Conservation (phyloP, 2,329 filamentous ascomycete species). For the Zopfia rhizophila region DNA sequence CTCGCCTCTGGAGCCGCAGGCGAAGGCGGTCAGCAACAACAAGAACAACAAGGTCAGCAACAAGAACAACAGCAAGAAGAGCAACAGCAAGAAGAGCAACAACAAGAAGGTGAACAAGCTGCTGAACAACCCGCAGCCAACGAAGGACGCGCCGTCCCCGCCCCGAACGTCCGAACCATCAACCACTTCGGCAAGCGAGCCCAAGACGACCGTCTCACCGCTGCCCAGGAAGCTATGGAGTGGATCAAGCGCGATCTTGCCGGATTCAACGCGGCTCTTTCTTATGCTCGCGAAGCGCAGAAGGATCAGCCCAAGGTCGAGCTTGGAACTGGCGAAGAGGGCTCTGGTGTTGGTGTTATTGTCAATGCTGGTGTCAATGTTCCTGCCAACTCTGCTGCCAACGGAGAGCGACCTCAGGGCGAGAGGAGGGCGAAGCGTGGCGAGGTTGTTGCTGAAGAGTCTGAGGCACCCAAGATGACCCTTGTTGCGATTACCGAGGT, state of each 20-base stretch:
- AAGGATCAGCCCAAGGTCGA: constrained; percentile 60
- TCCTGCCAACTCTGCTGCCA: constrained; percentile 49
- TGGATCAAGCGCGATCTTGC: constrained; percentile 60
- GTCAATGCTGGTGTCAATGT: constrained; percentile 53
- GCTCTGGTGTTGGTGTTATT: constrained; percentile 54
- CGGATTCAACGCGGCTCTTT: constrained; percentile 61
- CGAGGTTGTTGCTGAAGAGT: constrained; percentile 43
- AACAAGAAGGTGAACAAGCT: constrained; percentile 13
- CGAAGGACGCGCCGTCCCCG: constrained; percentile 27
- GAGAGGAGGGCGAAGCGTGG: constrained; percentile 35
- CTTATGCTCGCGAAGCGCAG: constrained; percentile 59
- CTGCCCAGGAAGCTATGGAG: constrained; percentile 44
- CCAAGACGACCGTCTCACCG: constrained; percentile 37
- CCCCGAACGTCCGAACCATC: constrained; percentile 38
- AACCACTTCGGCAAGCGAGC: constrained; percentile 39
- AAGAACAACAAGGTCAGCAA: constrained; percentile 30
- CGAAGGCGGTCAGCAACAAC: constrained; percentile 28
- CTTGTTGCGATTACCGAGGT: constrained; percentile 53
- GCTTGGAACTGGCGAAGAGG: constrained; percentile 58
- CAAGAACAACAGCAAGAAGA: constrained; percentile 25
- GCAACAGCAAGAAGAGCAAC: constrained; percentile 27
- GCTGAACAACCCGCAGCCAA: constrained; percentile 26
- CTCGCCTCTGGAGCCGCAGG: constrained; percentile 54
- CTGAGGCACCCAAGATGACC: constrained; percentile 50
- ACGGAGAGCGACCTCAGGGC: constrained; percentile 31